Evolutionary conservation across 1,284 basidiomycete genomes (phyloP), one percentile per base, ranked within the genome.

Genomic region (Salmacisia buchloeana): DNA sequence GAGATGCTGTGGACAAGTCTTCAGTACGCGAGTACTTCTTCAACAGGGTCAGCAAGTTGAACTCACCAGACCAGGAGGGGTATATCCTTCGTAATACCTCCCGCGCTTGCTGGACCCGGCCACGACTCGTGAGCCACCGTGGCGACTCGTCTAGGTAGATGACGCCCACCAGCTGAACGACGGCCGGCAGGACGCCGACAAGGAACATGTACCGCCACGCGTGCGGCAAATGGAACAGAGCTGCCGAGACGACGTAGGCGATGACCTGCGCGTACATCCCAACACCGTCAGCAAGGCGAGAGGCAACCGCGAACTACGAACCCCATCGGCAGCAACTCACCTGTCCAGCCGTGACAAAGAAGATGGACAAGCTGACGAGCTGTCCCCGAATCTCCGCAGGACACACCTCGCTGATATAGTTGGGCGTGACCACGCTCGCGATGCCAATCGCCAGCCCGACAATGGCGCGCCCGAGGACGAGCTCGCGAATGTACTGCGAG

Each of bases 141-240:
- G 74, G 74, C 23, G 65, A 68, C 61, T 76, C 74, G 36, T 76
- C 74, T 13, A 76, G 57, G n/a, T 49, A 36, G 58, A 73, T 58
- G 60, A 76, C 68, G 3, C 73, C 72, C 0, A 72, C 61, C 35
- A 76, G 63, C 61, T 76, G 74, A 3, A 70, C 62, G 1, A 75
- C 29, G 5, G 74, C 74, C 3, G 74, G 74, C 7, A 73, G 35
- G 4, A 66, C 69, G 3, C 70, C 72, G 2, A 64, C 66, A 3
- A 75, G 62, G 12, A 71, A 70, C 75, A 76, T 76, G 70, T 71
- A 76, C 10, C 75, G 56, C 75, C 75, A 76, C 3, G 70, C 70
- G 31, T 75, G 72, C 3, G 73, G 68, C 12, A 75, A 31, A 23
- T 70, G 63, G 61, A 71, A 76, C 49, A 76, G 69, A 2, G 66